Conservation (phyloP, 352 stramenopile genomes). For the Pythium sukuiense region DNA sequence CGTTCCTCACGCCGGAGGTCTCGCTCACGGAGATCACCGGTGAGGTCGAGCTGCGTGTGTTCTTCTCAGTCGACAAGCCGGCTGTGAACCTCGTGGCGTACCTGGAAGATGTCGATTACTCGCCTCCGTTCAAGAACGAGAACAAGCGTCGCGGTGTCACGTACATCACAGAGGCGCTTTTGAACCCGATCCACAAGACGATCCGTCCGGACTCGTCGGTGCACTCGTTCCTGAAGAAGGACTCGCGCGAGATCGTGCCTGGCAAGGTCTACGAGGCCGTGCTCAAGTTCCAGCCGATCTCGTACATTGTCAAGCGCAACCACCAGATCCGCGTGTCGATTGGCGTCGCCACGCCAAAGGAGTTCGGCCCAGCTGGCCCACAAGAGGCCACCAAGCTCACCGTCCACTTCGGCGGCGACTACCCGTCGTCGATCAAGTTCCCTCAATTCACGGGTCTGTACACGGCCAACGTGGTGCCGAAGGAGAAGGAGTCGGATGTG, state of each 20-base stretch:
- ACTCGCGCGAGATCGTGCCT: constrained; percentile 59
- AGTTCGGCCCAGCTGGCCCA: constrained; percentile 52
- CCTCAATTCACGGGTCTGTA: constrained; percentile 60
- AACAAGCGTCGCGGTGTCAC: constrained; percentile 77
- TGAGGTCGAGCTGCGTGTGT: constrained; percentile 69
- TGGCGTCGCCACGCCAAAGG: constrained; percentile 48
- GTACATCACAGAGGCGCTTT: constrained; percentile 77
- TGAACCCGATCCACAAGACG: constrained; percentile 71
- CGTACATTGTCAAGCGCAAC: constrained; percentile 75
- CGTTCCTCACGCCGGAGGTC: constrained; percentile 62
- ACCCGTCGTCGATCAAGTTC: constrained; percentile 75
- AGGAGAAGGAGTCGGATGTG: constrained; percentile 25
- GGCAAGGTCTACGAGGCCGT: constrained; percentile 77
- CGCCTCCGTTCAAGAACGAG: constrained; percentile 70
- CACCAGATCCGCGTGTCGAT: constrained; percentile 79
- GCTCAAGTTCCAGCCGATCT: constrained; percentile 72
- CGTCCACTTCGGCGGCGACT: constrained; percentile 67
- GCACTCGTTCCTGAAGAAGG: constrained; percentile 62
- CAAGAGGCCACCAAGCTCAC: constrained; percentile 67
- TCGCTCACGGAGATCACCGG: constrained; percentile 69
- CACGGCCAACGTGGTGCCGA: constrained; percentile 59
- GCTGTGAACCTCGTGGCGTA: constrained; percentile 70
- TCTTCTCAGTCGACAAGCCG: constrained; percentile 75
- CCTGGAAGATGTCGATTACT: constrained; percentile 78
- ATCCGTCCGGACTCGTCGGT: constrained; percentile 60